phyloP scores from a whole-genome alignment of 164 flowering plant species.

The Tinospora cordifolia region DNA sequence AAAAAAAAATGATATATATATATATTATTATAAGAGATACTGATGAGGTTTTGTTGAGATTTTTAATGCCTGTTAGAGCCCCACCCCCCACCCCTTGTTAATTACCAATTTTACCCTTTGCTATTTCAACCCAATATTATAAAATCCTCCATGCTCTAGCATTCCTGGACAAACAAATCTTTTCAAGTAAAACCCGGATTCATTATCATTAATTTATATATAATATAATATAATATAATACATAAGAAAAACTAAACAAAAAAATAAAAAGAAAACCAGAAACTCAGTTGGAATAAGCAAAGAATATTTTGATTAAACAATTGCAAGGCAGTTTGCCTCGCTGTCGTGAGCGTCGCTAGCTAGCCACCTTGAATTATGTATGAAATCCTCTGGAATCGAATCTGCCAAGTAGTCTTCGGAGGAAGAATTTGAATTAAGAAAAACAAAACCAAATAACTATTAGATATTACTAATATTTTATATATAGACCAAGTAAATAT shows the following conservation, averaged over 20 bases:
- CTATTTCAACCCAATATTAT: not conserved
- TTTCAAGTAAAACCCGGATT: not conserved
- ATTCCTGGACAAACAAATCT: not conserved
- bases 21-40: conserved; percentile 3
- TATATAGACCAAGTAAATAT: not conserved
- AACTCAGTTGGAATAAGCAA: too few species aligned
- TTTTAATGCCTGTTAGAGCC: conserved; percentile 2
- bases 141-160: not conserved
- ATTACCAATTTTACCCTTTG: not conserved
- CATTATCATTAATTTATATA: not conserved
- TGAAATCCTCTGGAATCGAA: not conserved
- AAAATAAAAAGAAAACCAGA: too few species aligned
- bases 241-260: too few species aligned
- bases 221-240: too few species aligned
- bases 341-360: not conserved
- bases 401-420: not conserved
- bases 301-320: not conserved
- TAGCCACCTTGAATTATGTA: not conserved
- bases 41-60: not conserved
- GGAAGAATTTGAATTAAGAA: not conserved
- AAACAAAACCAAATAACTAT: not conserved
- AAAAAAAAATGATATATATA: not conserved
- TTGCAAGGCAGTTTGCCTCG: not conserved
- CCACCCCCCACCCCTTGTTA: not conserved
- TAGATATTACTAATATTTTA: not conserved